These are phyloP conservation scores for Xerocomus brunneocitrinus DNA, from an alignment of 768 basidiomycete species.

Conservation along the genomic window DNA sequence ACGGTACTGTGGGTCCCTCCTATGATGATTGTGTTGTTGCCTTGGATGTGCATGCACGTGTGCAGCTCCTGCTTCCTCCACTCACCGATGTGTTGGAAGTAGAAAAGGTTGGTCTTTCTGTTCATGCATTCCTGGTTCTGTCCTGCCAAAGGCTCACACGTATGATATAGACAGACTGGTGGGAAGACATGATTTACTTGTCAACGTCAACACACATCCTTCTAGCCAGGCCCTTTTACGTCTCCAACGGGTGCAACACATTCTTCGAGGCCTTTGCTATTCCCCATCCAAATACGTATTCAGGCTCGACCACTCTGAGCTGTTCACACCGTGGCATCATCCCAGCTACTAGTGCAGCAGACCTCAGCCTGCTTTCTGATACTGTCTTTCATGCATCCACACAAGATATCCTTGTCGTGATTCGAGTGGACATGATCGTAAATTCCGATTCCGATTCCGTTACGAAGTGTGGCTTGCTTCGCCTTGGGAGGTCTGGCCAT, in stretches of 20 bases:
- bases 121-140: background rate
- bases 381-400: constrained; percentile 4
- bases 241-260: constrained; percentile 1
- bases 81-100: background rate
- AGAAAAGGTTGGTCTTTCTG: constrained; percentile 1
- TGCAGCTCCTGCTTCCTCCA: constrained; percentile 1
- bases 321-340: constrained; percentile 13
- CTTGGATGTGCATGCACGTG: constrained; percentile 13
- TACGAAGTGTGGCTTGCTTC: constrained; percentile 7
- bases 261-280: constrained; percentile 13
- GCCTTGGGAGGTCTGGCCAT: background rate
- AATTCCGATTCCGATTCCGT: too few species aligned
- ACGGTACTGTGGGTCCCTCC: background rate
- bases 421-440: too few species aligned
- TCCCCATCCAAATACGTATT: background rate
- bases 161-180: constrained; percentile 1
- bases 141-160: too few species aligned
- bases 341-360: background rate
- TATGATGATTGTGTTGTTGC: background rate
- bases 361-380: constrained; percentile 12
- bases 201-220: constrained; percentile 22
- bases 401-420: constrained; percentile 8
- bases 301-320: background rate
- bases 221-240: constrained; percentile 2
- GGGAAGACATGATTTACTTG: background rate